A percentile compares a stretch with the other conserved stretches of the same genome.
These are phyloP conservation scores for Leccinum angustisporum DNA, from an alignment of 1,284 basidiomycete species.

Conservation along the genomic window DNA sequence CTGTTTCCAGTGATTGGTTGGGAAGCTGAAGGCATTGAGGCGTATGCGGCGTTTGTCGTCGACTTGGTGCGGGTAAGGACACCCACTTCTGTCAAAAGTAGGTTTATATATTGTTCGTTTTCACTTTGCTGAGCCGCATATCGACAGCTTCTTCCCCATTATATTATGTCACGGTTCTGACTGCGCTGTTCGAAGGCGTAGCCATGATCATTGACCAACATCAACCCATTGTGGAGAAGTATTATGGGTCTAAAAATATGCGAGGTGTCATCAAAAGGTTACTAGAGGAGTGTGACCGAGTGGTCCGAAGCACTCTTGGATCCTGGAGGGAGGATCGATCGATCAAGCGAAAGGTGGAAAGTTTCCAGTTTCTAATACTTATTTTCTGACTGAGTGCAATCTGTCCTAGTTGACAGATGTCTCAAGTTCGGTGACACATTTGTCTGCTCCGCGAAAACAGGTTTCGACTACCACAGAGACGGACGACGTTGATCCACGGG, in stretches of 20 bases:
- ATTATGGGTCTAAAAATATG: slow-evolving; percentile 92
- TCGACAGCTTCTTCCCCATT: slow-evolving; percentile 79
- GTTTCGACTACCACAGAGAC: slow-evolving; percentile 49
- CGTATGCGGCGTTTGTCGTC: slow-evolving; percentile 91
- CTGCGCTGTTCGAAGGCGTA: slow-evolving; percentile 91
- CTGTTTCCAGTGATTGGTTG: slow-evolving; percentile 93
- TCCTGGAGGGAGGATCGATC: slow-evolving; percentile 90
- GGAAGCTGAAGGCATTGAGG: slow-evolving; percentile 90
- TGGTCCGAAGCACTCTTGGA: slow-evolving; percentile 74
- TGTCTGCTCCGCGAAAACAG: slow-evolving; percentile 40
- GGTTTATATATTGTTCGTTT: slow-evolving; percentile 15
- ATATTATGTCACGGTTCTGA: slow-evolving; percentile 86
- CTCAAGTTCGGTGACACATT: slow-evolving; percentile 38
- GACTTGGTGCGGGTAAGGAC: slow-evolving; percentile 82
- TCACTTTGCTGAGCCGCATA: slow-evolving; percentile 11
- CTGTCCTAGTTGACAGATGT: slow-evolving; percentile 49
- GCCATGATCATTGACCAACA: slow-evolving; percentile 97
- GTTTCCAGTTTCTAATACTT: slow-evolving; percentile 3
- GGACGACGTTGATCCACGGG: slow-evolving; percentile 76
- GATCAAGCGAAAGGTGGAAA: slow-evolving; percentile 66
- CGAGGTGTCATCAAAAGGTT: slow-evolving; percentile 74
- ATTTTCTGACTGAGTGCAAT: slow-evolving; percentile 6
- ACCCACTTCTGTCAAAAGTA: slow-evolving; percentile 80
- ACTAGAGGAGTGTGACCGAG: slow-evolving; percentile 83
- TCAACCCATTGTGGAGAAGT: slow-evolving; percentile 96